Percentiles rank a stretch among this genome's conserved stretches.
phyloP scores from a whole-genome alignment of 73 alveolate genomes.

The Diophrys sp. region DNA sequence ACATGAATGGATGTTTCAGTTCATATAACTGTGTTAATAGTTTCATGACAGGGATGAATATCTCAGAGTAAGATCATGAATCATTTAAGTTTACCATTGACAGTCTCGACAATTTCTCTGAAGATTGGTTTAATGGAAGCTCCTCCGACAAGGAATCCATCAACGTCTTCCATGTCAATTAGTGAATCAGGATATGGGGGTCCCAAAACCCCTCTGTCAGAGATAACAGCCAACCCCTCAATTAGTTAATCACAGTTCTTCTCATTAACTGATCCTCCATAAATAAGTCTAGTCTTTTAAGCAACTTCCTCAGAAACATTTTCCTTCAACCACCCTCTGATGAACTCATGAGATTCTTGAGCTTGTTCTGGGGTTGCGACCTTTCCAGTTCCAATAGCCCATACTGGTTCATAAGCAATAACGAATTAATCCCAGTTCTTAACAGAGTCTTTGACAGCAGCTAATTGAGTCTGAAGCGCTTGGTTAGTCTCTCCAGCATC shows the following conservation, averaged over 20 bases:
- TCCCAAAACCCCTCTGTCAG: no score
- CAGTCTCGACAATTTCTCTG: slow-evolving; percentile 48
- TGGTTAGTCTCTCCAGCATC: slow-evolving; percentile 63
- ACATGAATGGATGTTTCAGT: slow-evolving; percentile 29
- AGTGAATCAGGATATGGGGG: no score
- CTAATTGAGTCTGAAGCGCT: slow-evolving; percentile 55
- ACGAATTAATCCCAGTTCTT: slow-evolving; percentile 61
- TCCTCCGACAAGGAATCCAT: slow-evolving; percentile 95
- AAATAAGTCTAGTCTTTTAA: slow-evolving; percentile 66
- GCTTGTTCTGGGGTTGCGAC: slow-evolving; percentile 63
- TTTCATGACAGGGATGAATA: slow-evolving; percentile 62
- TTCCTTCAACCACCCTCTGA: slow-evolving; percentile 63
- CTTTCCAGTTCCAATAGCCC: slow-evolving; percentile 77
- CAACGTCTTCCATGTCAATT: slow-evolving; percentile 68
- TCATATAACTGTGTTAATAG: slow-evolving; percentile 31
- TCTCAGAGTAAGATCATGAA: slow-evolving; percentile 84
- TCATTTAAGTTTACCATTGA: no score
- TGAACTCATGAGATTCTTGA: slow-evolving; percentile 65
- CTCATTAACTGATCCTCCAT: slow-evolving; percentile 90
- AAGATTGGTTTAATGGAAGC: slow-evolving; percentile 81
- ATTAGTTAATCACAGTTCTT: slow-evolving; percentile 53
- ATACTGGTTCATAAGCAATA: slow-evolving; percentile 78
- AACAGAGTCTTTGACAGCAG: slow-evolving; percentile 47
- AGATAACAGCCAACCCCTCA: no score
- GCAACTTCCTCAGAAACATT: slow-evolving; percentile 58